Base-by-base conservation (phyloP, 106 monocot genomes). In the Dioscorea zingiberensis region DNA sequence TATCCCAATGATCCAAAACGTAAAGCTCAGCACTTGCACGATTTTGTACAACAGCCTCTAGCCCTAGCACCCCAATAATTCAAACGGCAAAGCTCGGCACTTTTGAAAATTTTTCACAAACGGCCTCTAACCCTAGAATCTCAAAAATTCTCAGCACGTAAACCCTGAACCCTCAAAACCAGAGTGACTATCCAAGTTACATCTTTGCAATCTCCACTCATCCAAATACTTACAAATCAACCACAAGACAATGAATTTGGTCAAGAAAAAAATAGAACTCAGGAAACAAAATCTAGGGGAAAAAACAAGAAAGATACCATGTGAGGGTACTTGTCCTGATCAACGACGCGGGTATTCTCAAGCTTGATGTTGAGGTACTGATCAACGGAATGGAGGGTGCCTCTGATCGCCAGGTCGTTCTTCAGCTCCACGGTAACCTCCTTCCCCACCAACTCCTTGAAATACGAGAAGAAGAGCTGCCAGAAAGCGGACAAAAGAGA, bases 291-390 rank as follows among this genome's bases (percentile, higher is more conserved):
- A 24, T 19, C 7, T 51, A 4, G 45, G 12, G 27, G 62, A 13
- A 53, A 19, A 10, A 60, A 44, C 19, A 15, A n/a, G 30, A 21
- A 1, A 18, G 30, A 18, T 77, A 86, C 86, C 97, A 98, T 98
- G 69, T 92, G 92, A n/a, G 95, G 97, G 53, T 86, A 98, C 79
- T 88, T 92, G 56, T 98, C 88, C 71, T 98, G 92, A 67, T 98
- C 97, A 14, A 92, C 88, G 48, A 98, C 92, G 9, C 92, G 76
- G 18, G 88, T 92, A 60, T 98, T 98, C 80, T 98, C 97, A 17
- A 98, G 86, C 77, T 98, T 98, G 57, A 98, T 98, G 74, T 98
- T 98, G 60, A 98, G 86, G 77, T 98, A 98, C 75, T 98, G 88
- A 64, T 98, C 97, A 8, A 98, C 97, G 12, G 92, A 98, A 54